Base-by-base conservation (phyloP, 129 eudicot species). In the Lactuca saligna region DNA sequence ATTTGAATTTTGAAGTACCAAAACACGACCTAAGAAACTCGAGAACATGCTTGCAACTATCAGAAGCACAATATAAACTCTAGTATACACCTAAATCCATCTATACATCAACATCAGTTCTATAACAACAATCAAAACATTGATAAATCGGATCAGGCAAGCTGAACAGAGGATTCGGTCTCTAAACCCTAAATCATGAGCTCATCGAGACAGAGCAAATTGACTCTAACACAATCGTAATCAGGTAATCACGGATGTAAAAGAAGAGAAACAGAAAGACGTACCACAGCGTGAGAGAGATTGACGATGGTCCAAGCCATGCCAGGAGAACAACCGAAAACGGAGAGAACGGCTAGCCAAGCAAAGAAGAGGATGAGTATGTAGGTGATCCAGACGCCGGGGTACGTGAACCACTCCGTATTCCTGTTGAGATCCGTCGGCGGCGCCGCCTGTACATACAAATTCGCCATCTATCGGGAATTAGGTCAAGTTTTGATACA, bases 371-470 rank as follows among this genome's bases (percentile, higher is more conserved):
- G 74, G 71, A 88, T 88, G 71, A 86, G 74, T 56, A 91, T 86
- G 83, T 88, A 91, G 50, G 73, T 88, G 12, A 91, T 91, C 97
- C 96, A 91, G n/a, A 88, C 97, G 46, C 97, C 97, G 0, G 97
- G 97, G 70, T 91, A 91, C 41, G 90, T 91, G 71, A 91, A 82
- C 97, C 97, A 91, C 80, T 91, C 97, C 17, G 98, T 91, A 42
- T 91, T 88, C 77, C 80, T 58, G 66, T 91, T 91, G 86, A 88
- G 90, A 86, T 91, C 97, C 87, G 89, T 86, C 61, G 97, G 79
- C 59, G 90, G 84, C 73, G 55, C 93, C 77, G 98, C 96, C 58
- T 70, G 79, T 20, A 86, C 96, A 17, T 86, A 91, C 81, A 88
- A 53, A 82, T 86, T 86, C 63, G 94, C 96, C 88, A 84, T 79